Percentiles rank a stretch among this genome's conserved stretches.
phyloP scores from a whole-genome alignment of 2,329 filamentous ascomycete species.

The Cladosporium sp. region DNA sequence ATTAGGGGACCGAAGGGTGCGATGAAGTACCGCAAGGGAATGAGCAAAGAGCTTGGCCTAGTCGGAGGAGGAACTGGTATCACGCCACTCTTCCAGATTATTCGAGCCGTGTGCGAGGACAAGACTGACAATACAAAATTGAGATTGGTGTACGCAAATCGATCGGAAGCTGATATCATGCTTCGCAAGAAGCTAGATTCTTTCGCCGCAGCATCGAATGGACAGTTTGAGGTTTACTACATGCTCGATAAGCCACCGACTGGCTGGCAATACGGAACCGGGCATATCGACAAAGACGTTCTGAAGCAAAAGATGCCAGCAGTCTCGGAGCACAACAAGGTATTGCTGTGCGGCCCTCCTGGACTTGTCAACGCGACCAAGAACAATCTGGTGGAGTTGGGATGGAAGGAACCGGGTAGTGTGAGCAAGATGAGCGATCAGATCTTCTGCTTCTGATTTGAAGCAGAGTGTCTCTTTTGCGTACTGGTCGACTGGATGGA shows the following conservation, averaged over 20 bases:
- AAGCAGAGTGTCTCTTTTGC: background rate
- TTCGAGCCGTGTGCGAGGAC: slow-evolving; percentile 65
- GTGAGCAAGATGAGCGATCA: slow-evolving; percentile 96
- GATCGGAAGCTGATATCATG: slow-evolving; percentile 61
- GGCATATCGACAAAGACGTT: slow-evolving; percentile 56
- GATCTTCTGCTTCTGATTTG: slow-evolving; percentile 81
- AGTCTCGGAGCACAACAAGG: slow-evolving; percentile 48
- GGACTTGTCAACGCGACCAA: slow-evolving; percentile 62
- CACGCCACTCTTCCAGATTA: slow-evolving; percentile 63
- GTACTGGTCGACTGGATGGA: background rate
- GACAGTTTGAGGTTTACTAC: slow-evolving; percentile 60
- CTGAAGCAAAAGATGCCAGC: slow-evolving; percentile 54
- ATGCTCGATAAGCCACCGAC: slow-evolving; percentile 53
- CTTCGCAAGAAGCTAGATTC: slow-evolving; percentile 58
- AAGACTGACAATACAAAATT: slow-evolving; percentile 59
- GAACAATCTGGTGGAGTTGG: slow-evolving; percentile 55
- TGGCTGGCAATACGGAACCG: slow-evolving; percentile 53
- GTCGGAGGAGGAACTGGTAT: slow-evolving; percentile 56
- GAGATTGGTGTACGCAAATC: slow-evolving; percentile 62
- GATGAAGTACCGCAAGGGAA: slow-evolving; percentile 53
- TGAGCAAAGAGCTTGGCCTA: slow-evolving; percentile 56
- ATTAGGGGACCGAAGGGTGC: slow-evolving; percentile 61
- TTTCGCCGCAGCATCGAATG: slow-evolving; percentile 51
- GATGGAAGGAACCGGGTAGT: slow-evolving; percentile 83
- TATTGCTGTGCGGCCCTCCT: slow-evolving; percentile 64